phyloP scores from a whole-genome alignment of 306 rosid species.

The Begonia peltatifolia region DNA sequence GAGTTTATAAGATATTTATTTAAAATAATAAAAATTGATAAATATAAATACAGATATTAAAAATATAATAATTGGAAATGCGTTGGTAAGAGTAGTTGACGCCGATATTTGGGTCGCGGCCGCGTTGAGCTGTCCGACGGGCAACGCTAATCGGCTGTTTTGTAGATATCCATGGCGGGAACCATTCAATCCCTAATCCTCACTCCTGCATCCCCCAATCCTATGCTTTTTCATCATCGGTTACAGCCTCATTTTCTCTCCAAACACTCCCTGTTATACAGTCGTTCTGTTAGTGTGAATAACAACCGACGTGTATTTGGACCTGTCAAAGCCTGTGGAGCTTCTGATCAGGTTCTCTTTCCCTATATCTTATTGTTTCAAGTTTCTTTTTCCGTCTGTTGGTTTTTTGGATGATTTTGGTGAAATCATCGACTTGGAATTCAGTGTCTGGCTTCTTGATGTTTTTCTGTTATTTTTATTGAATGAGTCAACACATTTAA shows the following conservation, averaged over 20 bases:
- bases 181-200: background rate
- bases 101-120: background rate
- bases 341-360: slow-evolving; percentile 39
- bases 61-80: too few relatives aligned
- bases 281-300: slow-evolving; percentile 7
- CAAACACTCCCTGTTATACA: background rate
- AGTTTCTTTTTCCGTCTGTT: slow-evolving; percentile 1
- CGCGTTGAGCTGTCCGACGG: background rate
- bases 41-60: too few relatives aligned
- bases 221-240: background rate
- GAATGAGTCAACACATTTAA: background rate
- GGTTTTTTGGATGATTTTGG: slow-evolving; percentile 1
- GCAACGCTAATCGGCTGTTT: too few relatives aligned
- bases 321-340: slow-evolving; percentile 32
- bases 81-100: too few relatives aligned
- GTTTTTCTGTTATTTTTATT: background rate
- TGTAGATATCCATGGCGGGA: background rate
- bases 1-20: too few relatives aligned
- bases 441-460: background rate
- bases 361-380: background rate
- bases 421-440: background rate
- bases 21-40: too few relatives aligned
- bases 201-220: background rate
- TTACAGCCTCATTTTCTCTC: slow-evolving; percentile 1
- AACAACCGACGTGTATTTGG: slow-evolving; percentile 9